phyloP scores from a whole-genome alignment of 345 rosid genomes.

The Heritiera fomes region DNA sequence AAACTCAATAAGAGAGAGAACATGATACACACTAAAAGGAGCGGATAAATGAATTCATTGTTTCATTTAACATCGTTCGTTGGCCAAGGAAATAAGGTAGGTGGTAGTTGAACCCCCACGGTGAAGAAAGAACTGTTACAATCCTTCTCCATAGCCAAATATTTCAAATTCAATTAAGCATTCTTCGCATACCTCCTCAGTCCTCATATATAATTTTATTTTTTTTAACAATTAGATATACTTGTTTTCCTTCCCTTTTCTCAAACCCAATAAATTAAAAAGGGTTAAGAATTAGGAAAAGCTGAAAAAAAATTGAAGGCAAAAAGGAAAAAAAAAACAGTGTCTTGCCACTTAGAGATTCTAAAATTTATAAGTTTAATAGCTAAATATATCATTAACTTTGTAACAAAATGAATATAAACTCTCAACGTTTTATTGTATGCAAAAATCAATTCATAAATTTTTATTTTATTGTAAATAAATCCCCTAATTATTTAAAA shows the following conservation, averaged over 20 bases:
- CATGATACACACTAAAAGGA: constrained; percentile 10
- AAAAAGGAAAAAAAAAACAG: background rate
- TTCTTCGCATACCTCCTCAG: background rate
- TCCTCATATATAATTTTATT: background rate
- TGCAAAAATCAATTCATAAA: too few relatives aligned
- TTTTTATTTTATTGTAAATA: too few relatives aligned
- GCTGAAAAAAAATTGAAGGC: background rate
- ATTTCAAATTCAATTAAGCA: constrained; percentile 6
- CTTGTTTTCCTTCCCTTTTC: background rate
- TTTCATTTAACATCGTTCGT: constrained; percentile 53
- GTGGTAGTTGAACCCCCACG: constrained; percentile 81
- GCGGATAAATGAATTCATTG: constrained; percentile 37
- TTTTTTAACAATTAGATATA: background rate
- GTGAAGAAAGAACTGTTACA: constrained; percentile 23
- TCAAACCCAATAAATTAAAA: background rate
- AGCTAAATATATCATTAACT: too few relatives aligned
- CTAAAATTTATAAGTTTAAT: too few relatives aligned
- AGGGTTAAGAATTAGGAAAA: background rate
- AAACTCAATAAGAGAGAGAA: background rate
- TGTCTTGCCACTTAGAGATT: background rate
- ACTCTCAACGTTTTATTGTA: too few relatives aligned
- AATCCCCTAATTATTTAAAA: too few relatives aligned
- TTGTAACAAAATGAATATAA: too few relatives aligned
- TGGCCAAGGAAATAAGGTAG: constrained; percentile 47
- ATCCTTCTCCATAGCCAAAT: constrained; percentile 18